Evolutionary conservation across 108 stramenopile species (phyloP).

Genomic region (Phaeodactylum tricornutum): DNA sequence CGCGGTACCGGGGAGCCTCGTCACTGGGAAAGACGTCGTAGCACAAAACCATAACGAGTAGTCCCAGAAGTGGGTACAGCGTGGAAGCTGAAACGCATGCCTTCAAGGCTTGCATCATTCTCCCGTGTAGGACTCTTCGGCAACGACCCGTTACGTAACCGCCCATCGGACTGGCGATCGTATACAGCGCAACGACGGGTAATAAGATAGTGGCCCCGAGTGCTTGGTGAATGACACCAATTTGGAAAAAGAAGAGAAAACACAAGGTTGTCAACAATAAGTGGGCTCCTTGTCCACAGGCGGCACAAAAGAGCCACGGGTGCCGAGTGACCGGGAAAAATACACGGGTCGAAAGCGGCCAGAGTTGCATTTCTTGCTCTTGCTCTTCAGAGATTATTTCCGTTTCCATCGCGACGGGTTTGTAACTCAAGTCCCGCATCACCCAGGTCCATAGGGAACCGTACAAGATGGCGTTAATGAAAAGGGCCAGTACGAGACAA

Average conservation of each 20-base stretch:
- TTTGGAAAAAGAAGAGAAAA: constrained; percentile 1
- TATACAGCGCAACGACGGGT: constrained; percentile 3
- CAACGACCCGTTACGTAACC: not conserved
- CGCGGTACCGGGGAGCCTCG: not conserved
- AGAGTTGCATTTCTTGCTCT: not conserved
- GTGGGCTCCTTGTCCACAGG: constrained; percentile 2
- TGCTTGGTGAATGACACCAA: constrained; percentile 1
- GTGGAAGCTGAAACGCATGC: not conserved
- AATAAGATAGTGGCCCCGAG: constrained; percentile 1
- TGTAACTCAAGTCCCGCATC: constrained; percentile 4
- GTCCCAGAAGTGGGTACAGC: not conserved
- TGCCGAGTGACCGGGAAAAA: not conserved
- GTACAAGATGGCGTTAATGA: not conserved
- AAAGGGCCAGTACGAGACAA: not conserved
- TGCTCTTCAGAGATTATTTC: not conserved
- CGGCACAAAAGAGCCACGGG: constrained; percentile 1
- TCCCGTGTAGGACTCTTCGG: not conserved
- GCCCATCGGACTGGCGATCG: not conserved
- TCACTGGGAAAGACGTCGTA: constrained; percentile 3
- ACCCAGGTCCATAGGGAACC: not conserved
- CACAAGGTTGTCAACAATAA: not conserved
- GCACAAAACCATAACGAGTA: not conserved
- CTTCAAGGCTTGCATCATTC: not conserved
- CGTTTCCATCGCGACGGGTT: not conserved
- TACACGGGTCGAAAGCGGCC: constrained; percentile 1